Base-by-base conservation (phyloP, 2,329 filamentous ascomycete genomes). In the Cladophialophora bantiana region DNA sequence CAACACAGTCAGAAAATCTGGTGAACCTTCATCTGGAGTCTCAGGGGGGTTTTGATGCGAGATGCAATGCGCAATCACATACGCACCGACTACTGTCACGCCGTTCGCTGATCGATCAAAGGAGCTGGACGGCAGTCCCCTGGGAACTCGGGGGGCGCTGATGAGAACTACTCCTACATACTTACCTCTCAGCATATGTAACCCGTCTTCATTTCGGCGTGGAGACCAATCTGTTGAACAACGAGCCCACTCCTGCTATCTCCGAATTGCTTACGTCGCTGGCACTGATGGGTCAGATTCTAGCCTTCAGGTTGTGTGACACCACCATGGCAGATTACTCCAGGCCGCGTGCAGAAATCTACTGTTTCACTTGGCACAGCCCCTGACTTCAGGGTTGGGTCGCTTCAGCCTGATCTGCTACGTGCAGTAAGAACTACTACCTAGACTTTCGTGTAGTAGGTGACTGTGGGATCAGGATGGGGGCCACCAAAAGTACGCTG, bases 321-420 rank as follows among this genome's bases (percentile, higher is more conserved):
- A 54, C 48, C 35, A 53, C 34, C 48, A 40, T 40, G 34, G 59
- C 20, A 61, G 59, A 61, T 62, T 65, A 40, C 45, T 35, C 31
- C 53, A 68, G 66, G 66, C 62, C 66, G 34, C 62, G 52, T 68
- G 66, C 66, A 68, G 66, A 65, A 57, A 38, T 53, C 60, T 64
- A 50, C 42, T 45, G 66, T 68, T 68, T 68, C 66, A 68, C 54
- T 62, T 59, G 62, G 60, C 55, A 40, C 36, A 38, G 20, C 59
- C 59, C 59, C 59, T 61, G 48, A 26, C 59, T 20, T 36, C 59
- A 61, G 48, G 48, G 34, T 50, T 61, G 35, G 9, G 20, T 34
- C 59, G 13, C 45, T 20, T 50, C 45, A 50, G 45, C 45, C 45
- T 50, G 45, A 10, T 50, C 45, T 50, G 45, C 10, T 20, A 18